phyloP scores from a whole-genome alignment of 352 stramenopile species.

The Globisporangium nodosum region DNA sequence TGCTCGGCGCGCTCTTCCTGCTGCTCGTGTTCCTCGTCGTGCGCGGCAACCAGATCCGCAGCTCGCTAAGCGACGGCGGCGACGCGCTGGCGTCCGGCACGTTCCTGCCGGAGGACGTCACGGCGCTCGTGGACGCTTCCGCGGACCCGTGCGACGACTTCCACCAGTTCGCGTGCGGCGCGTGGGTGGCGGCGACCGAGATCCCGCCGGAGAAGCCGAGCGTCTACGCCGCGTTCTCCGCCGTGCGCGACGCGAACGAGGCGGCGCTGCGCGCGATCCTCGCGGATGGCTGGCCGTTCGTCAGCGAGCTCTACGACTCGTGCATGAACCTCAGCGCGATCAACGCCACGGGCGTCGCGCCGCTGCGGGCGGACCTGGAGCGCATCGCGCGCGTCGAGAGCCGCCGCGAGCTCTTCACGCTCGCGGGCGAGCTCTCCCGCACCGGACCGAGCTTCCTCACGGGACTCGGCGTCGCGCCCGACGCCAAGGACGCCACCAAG shows the following conservation, averaged over 20 bases:
- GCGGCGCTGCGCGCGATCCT: conserved; percentile 22
- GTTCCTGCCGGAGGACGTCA: conserved; percentile 16
- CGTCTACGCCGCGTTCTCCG: conserved; percentile 20
- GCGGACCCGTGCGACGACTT: conserved; percentile 29
- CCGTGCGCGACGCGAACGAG: conserved; percentile 23
- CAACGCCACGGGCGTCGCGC: conserved; percentile 32
- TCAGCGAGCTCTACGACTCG: conserved; percentile 52
- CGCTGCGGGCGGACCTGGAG: conserved; percentile 27
- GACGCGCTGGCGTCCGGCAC: conserved; percentile 18
- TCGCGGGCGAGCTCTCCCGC: conserved; percentile 49
- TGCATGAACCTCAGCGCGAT: conserved; percentile 60
- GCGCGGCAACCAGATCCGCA: conserved; percentile 24
- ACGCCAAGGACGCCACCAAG: conserved; percentile 81
- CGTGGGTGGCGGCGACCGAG: conserved; percentile 22
- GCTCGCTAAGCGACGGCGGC: conserved; percentile 11
- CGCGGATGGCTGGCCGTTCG: conserved; percentile 39
- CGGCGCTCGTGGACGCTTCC: conserved; percentile 18
- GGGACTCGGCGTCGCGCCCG: conserved; percentile 50
- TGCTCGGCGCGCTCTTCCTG: conserved; percentile 31
- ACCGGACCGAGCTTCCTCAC: conserved; percentile 79
- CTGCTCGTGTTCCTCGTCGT: conserved; percentile 41
- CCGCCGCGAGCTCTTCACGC: conserved; percentile 37
- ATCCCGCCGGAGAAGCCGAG: conserved; percentile 22
- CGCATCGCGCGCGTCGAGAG: conserved; percentile 26
- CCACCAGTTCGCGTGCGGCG: conserved; percentile 27